phyloP scores from a whole-genome alignment of 495 filamentous ascomycete species.

The Viridothelium virens region DNA sequence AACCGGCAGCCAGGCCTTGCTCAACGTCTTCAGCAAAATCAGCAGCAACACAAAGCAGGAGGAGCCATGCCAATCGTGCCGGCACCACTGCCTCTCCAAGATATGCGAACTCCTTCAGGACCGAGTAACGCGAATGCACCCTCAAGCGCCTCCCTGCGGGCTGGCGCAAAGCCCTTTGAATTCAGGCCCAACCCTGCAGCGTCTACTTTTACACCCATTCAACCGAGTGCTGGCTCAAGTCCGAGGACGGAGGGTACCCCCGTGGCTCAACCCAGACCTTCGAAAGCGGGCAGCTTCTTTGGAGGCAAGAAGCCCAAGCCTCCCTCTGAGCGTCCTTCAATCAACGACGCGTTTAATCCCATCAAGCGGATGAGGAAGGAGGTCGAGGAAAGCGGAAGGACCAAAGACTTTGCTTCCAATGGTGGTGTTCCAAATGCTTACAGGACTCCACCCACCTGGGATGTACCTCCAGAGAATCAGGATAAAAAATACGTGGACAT shows the following conservation, averaged over 20 bases:
- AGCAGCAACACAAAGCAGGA: conserved; percentile 46
- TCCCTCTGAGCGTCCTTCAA: conserved; percentile 48
- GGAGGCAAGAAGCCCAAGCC: conserved; percentile 54
- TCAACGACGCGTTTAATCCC: conserved; percentile 63
- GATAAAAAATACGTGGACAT: conserved; percentile 65
- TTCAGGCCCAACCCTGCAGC: conserved; percentile 79
- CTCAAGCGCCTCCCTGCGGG: background rate
- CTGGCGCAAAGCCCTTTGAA: conserved; percentile 60
- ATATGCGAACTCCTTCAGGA: conserved; percentile 42
- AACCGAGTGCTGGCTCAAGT: conserved; percentile 54
- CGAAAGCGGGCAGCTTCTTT: conserved; percentile 47
- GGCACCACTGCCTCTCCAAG: conserved; percentile 49
- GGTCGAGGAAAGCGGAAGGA: conserved; percentile 39
- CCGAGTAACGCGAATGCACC: background rate
- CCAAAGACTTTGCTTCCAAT: conserved; percentile 50
- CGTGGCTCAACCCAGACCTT: conserved; percentile 18
- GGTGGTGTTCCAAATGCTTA: conserved; percentile 70
- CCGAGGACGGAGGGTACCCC: conserved; percentile 45
- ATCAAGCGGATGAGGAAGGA: conserved; percentile 64
- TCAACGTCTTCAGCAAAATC: conserved; percentile 48
- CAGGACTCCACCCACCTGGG: conserved; percentile 75
- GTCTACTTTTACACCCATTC: conserved; percentile 63
- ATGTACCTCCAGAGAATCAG: conserved; percentile 51
- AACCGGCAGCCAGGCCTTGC: background rate
- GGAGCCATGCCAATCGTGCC: conserved; percentile 31